These are phyloP conservation scores for Suillus luteus DNA, from an alignment of 768 basidiomycete genomes.

Conservation along the genomic window DNA sequence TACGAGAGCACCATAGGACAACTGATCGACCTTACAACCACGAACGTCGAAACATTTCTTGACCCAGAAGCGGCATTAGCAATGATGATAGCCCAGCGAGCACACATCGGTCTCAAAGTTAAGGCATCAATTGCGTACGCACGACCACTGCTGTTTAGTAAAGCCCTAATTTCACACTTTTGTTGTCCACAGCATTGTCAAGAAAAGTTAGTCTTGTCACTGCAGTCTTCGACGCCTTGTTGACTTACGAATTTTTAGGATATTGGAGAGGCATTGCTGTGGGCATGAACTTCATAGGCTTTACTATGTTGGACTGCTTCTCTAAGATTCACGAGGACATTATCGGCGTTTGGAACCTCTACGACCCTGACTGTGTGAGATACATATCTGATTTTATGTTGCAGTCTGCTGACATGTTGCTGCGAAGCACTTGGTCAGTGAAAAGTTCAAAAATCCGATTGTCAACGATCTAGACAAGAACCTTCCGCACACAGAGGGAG, in stretches of 20 bases:
- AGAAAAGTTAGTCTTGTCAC: constrained; percentile 12
- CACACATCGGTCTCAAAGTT: constrained; percentile 8
- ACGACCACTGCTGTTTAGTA: background rate
- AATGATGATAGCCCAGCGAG: constrained; percentile 14
- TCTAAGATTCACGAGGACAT: constrained; percentile 22
- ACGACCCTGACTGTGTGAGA: constrained; percentile 14
- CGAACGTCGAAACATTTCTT: constrained; percentile 12
- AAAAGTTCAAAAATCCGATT: constrained; percentile 10
- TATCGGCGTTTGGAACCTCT: constrained; percentile 23
- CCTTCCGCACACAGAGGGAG: background rate
- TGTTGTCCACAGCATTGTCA: constrained; percentile 1
- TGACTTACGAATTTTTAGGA: constrained; percentile 9
- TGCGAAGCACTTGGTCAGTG: constrained; percentile 11
- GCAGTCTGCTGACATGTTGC: background rate
- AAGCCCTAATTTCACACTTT: background rate
- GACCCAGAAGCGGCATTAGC: constrained; percentile 10
- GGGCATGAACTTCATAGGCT: constrained; percentile 14
- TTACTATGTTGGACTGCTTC: constrained; percentile 16
- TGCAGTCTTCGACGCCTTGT: background rate
- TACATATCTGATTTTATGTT: background rate
- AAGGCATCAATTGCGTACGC: constrained; percentile 11
- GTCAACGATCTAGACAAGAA: constrained; percentile 11
- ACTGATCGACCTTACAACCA: constrained; percentile 10
- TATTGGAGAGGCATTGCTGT: constrained; percentile 22
- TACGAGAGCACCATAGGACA: constrained; percentile 8